Percentiles rank a stretch among this genome's conserved stretches.
Evolutionary conservation across 208 protist genomes (phyloP).

Genomic region (Strigomonas culicis): DNA sequence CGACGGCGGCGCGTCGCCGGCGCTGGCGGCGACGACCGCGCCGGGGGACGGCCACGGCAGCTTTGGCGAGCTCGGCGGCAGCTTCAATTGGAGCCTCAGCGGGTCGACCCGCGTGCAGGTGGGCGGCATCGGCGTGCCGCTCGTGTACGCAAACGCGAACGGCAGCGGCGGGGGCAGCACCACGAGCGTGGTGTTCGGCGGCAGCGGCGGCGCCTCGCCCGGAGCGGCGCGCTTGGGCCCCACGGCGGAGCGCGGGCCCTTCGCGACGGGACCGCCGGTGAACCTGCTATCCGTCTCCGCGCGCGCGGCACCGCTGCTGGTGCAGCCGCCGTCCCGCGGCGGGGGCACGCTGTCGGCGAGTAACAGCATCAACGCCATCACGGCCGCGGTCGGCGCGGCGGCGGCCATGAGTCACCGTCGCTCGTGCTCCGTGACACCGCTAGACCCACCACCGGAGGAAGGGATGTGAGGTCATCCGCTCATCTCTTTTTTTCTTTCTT

Average conservation of each 20-base stretch:
- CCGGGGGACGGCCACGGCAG: not conserved
- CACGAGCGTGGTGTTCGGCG: not conserved
- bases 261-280: not conserved
- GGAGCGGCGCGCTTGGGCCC: too few species aligned
- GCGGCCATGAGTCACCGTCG: too few species aligned
- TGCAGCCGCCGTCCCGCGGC: not conserved
- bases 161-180: not conserved
- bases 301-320: not conserved
- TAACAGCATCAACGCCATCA: not conserved
- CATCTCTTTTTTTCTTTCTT: constrained; percentile 1
- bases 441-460: not conserved
- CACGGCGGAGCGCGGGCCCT: not conserved
- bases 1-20: too few species aligned
- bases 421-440: too few species aligned
- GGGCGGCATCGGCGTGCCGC: not conserved
- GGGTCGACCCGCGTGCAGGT: not conserved
- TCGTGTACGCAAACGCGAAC: not conserved
- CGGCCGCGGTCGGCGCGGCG: too few species aligned
- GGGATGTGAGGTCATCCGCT: not conserved
- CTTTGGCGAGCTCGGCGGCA: constrained; percentile 6
- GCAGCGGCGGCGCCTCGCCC: constrained; percentile 1
- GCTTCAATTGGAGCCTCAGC: not conserved
- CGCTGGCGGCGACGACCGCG: too few species aligned
- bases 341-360: not conserved
- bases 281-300: not conserved